Evolutionary conservation across 768 basidiomycete species (phyloP), one percentile per base, ranked within the genome.

Genomic region (Lactarius sp.): DNA sequence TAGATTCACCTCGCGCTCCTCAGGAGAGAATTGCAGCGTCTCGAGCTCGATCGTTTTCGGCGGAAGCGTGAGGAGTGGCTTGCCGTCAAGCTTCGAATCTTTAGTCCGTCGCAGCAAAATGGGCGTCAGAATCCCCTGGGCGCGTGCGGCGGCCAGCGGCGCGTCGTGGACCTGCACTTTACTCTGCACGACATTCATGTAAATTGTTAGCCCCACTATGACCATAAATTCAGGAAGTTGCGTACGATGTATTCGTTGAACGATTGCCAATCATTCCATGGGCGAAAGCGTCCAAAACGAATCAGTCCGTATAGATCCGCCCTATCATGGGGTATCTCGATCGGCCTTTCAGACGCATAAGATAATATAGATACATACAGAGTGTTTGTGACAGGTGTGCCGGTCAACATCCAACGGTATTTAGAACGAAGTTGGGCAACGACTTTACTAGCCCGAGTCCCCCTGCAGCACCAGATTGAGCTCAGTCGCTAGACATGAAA

Each of bases 351-450:
- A 41, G n/a, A 34, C 1, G 22, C 31, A 51, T 14, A 33, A 27
- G 33, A 46, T 31, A 13, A n/a, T 42, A 61, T 62, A 78, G 4
- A 41, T 36, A 41, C 52, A 22, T 68, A 87, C 87, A 85, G 74
- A 3, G 85, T 83, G 60, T 90, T 88, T 0, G 87, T 88, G 10
- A 89, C 82, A 1, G 88, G 87, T 0, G 88, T 89, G 41, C 88
- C 87, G 0, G 88, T 91, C 31, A 92, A 76, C 77, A 85, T 84
- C 92, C 92, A 94, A 22, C 90, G 77, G 68, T 87, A 86, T 64
- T 80, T 84, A 0, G 85, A 74, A 49, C 82, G 78, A 34, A 94
- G 76, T 68, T 81, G 79, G 1, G 85, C 83, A 20, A 86, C 76
- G 42, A 80, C 81, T 34, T 81, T 75, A 68, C 85, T 88, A 10